Base-by-base conservation (phyloP, 2,329 filamentous ascomycete species). In the Hypoxylon sp. region DNA sequence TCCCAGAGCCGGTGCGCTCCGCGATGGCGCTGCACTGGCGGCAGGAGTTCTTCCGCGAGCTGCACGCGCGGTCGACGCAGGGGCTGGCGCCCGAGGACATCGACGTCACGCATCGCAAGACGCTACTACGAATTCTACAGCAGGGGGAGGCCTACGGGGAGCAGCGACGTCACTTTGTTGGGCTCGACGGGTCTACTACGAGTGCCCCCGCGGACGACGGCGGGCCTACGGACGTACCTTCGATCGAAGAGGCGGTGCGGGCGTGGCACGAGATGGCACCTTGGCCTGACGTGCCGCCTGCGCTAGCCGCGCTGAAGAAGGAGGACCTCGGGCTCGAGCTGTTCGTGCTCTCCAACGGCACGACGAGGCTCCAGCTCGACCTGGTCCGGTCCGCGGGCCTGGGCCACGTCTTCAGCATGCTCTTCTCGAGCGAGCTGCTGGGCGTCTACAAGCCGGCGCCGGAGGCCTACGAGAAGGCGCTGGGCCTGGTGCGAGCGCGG, bases 271-370 rank as follows among this genome's bases (percentile, higher is more conserved):
- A 70, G 4, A 81, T 84, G 73, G 73, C 69, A 5, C 79, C 84
- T 1, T 87, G 84, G 85, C 79, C 80, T 0, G 84, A 87, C 53
- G 82, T 85, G 1, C 44, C 64, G 0, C 62, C 72, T 2, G 83
- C 82, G 0, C 74, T 87, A 1, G 55, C 73, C 1, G 68, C 68
- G 0, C 71, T 86, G 13, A 71, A 71, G 1, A 72, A 13, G 3
- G 30, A 77, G 13, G 70, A 75, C 1, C 68, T 75, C 2, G 76
- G 75, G 1, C 72, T 79, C 6, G 79, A 83, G 60, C 70, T 81
- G 0, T 81, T 84, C 54, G 84, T 87, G 4, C 78, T 82, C 49
- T 84, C 84, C 5, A 87, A 87, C 59, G 85, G 84, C 0, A 86
- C 83, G 0, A 83, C 81, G 1, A 79, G 85, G 15, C 75, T 87